Base-by-base conservation (phyloP, 2,329 filamentous ascomycete species). In the Venturia asperata region DNA sequence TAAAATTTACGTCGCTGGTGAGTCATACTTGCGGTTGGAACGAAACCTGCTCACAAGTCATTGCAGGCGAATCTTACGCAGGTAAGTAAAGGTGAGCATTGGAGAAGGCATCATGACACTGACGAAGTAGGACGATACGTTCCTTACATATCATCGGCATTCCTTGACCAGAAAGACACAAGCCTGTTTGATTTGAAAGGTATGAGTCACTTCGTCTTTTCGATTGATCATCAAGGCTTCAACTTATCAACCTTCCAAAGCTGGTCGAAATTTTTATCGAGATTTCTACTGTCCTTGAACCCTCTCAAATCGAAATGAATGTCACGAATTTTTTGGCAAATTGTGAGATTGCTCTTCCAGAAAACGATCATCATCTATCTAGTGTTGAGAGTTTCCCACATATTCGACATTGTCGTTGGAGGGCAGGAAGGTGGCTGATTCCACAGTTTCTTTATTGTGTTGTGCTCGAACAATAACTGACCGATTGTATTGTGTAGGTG, bases 1-100 rank as follows among this genome's bases (percentile, higher is more conserved):
- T 30, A 67, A 70, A 45, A 67, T 69, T n/a, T 70, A 69, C 42
- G 34, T 70, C 11, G 69, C 67, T 30, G 69, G 69, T 37, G 24
- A 65, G 45, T 66, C 2, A 21, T 49, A 9, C 24, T 27, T 49
- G 7, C 21, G 10, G 13, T 49, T 27, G 47, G 47, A 27, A 27
- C 6, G 9, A 11, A 27, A 27, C 10, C 3, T 27, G 27, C 47
- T 49, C 2, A 49, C 47, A 49, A 11, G n/a, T 4, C 13, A 27
- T 2, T 21, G 47, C 47, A 49, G 47, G 47, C 21, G 67, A 69
- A 60, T 67, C 64, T 34, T 70, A 70, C 61, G 68, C 68, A 24
- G 68, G 69, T 21, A 49, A 27, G 47, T 49, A 15, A 21, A 49
- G 21, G 11, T 49, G 21, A 15, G 3, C 3, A 15, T 9, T 15